These are phyloP conservation scores for Pleoardoris graminearum DNA, from an alignment of 2,329 filamentous ascomycete species.

Conservation along the genomic window DNA sequence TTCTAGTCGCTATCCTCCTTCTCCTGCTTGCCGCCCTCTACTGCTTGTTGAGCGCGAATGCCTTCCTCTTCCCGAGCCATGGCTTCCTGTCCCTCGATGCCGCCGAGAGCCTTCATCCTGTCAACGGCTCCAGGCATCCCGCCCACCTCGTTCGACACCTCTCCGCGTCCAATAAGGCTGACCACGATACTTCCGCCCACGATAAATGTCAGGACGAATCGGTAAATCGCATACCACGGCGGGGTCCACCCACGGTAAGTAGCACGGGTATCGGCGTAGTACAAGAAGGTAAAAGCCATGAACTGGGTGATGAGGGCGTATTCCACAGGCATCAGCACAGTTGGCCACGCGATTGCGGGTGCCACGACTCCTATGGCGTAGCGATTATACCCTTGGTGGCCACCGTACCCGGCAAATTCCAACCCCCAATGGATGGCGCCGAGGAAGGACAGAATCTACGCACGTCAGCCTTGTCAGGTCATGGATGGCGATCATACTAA, in stretches of 20 bases:
- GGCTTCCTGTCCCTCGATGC: conserved; percentile 38
- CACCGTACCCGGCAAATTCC: conserved; percentile 74
- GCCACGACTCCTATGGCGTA: conserved; percentile 83
- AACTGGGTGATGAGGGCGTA: conserved; percentile 87
- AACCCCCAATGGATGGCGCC: conserved; percentile 94
- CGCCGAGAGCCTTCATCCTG: conserved; percentile 55
- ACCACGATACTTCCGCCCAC: conserved; percentile 81
- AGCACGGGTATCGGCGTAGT: conserved; percentile 80
- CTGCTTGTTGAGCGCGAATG: conserved; percentile 8
- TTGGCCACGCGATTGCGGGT: conserved; percentile 85
- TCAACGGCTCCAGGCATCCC: conserved; percentile 49
- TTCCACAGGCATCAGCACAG: conserved; percentile 79
- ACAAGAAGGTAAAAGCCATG: conserved; percentile 79
- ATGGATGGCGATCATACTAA: conserved; percentile 49
- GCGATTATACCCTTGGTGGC: conserved; percentile 71
- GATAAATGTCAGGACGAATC: conserved; percentile 88
- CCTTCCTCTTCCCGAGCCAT: conserved; percentile 39
- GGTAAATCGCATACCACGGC: conserved; percentile 84
- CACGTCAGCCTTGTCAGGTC: conserved; percentile 2
- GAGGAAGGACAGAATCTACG: conserved; percentile 85
- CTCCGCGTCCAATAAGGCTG: conserved; percentile 79
- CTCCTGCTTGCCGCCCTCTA: not conserved
- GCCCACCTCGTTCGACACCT: conserved; percentile 62
- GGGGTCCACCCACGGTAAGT: conserved; percentile 77
- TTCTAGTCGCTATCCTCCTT: conserved; percentile 3